A percentile compares a stretch with the other conserved stretches of the same genome.
phyloP scores from a whole-genome alignment of 176 grass and related monocot species.

The Poa pratensis region DNA sequence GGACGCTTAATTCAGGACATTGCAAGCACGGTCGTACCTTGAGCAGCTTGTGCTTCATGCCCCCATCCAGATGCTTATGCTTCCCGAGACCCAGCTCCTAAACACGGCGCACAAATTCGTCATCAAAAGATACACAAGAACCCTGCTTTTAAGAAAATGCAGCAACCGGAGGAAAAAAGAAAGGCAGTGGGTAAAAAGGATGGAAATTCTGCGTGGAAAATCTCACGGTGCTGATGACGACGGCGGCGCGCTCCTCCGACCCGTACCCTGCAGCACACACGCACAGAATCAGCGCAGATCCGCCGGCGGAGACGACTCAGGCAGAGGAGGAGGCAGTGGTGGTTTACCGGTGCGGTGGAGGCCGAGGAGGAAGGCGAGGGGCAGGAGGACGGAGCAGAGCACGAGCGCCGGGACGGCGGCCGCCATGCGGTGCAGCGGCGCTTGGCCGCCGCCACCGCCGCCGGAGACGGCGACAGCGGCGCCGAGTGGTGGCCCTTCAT shows the following conservation, averaged over 20 bases:
- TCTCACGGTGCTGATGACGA: conserved; percentile 49
- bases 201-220: neutral
- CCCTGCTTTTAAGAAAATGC: neutral
- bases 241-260: conserved; percentile 45
- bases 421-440: conserved; percentile 61
- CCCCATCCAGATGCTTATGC: conserved; percentile 46
- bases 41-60: conserved; percentile 53
- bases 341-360: conserved; percentile 67
- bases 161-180: neutral
- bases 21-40: conserved; percentile 8
- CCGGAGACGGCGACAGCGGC: conserved; percentile 9
- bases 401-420: conserved; percentile 68
- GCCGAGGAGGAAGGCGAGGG: conserved; percentile 71
- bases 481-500: conserved; percentile 64
- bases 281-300: neutral
- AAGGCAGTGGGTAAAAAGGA: no score
- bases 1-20: neutral
- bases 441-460: conserved; percentile 41
- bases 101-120: neutral
- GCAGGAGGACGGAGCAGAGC: conserved; percentile 71
- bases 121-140: neutral
- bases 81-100: conserved; percentile 42
- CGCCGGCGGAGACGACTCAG: neutral
- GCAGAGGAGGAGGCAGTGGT: neutral
- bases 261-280: conserved; percentile 41